Conservation (phyloP, 257 asterid species). For the Lithospermum erythrorhizon region DNA sequence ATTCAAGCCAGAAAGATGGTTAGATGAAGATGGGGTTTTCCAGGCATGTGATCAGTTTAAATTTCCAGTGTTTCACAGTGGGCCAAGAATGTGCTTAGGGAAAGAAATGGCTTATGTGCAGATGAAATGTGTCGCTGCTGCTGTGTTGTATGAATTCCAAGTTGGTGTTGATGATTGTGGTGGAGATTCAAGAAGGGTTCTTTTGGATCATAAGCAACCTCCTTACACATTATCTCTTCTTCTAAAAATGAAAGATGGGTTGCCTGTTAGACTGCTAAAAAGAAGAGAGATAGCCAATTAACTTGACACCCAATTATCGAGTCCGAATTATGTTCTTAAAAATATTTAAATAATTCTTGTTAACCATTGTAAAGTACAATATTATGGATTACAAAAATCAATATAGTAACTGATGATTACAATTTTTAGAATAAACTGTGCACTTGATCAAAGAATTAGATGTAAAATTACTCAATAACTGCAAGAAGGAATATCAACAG, state of each 20-base stretch:
- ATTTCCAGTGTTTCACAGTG: conserved; percentile 31
- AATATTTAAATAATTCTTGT: too few species aligned
- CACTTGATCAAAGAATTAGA: too few species aligned
- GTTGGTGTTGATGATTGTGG: conserved; percentile 23
- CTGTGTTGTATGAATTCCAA: conserved; percentile 19
- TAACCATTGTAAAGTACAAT: too few species aligned
- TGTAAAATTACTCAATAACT: neutral
- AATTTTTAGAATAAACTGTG: too few species aligned
- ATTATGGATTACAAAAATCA: too few species aligned
- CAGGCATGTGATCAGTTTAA: conserved; percentile 21
- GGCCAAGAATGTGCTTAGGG: conserved; percentile 32
- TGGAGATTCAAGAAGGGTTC: conserved; percentile 19
- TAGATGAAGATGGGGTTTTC: conserved; percentile 21
- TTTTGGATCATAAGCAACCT: conserved; percentile 7
- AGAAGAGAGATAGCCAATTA: conserved; percentile 4
- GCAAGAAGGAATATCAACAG: neutral
- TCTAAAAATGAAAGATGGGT: conserved; percentile 31
- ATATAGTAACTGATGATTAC: too few species aligned
- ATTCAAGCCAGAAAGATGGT: conserved; percentile 33
- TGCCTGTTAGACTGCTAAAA: conserved; percentile 21
- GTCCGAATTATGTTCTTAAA: too few species aligned
- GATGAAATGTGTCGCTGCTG: conserved; percentile 27
- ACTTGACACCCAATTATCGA: too few species aligned
- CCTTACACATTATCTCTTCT: conserved; percentile 23
- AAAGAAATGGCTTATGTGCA: conserved; percentile 37